Evolutionary conservation across 805 yeast genomes (phyloP).

Genomic region (Nakazawaea holstii): DNA sequence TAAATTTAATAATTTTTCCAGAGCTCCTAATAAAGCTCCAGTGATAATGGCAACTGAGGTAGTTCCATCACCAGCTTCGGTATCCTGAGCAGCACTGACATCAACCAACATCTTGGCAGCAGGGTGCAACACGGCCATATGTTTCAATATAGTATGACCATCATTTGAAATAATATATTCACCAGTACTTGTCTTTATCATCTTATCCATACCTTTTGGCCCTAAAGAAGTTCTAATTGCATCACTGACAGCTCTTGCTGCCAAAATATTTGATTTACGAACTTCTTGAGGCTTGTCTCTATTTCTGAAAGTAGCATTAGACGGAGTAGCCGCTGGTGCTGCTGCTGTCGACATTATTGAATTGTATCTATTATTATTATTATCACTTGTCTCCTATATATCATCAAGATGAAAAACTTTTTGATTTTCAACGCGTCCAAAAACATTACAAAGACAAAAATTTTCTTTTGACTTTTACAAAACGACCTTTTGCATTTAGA

Average conservation of each 20-base stretch:
- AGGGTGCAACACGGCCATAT: conserved; percentile 98
- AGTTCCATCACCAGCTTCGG: conserved; percentile 99
- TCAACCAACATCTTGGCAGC: conserved; percentile 97
- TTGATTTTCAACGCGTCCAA: neutral
- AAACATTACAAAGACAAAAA: neutral
- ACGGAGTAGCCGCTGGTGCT: conserved; percentile 31
- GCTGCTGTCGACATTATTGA: conserved; percentile 2
- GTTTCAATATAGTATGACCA: conserved; percentile 94
- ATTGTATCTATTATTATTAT: neutral
- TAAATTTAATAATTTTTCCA: conserved; percentile 81
- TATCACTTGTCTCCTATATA: neutral
- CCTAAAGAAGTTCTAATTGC: conserved; percentile 95
- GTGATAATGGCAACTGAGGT: conserved; percentile 95
- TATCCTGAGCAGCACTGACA: conserved; percentile 95
- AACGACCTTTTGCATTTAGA: neutral
- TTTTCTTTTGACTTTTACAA: neutral
- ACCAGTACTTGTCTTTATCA: conserved; percentile 92
- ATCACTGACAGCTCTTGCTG: conserved; percentile 93
- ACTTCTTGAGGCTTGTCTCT: conserved; percentile 95
- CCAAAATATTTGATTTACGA: conserved; percentile 79
- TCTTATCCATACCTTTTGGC: conserved; percentile 99
- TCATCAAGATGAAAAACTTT: neutral
- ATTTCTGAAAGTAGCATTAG: conserved; percentile 87
- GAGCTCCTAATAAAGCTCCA: conserved; percentile 92
- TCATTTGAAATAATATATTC: conserved; percentile 94